A percentile compares a stretch with the other conserved stretches of the same genome.
These are phyloP conservation scores for Lolium rigidum DNA, from an alignment of 176 grass and related monocot genomes.

Conservation along the genomic window DNA sequence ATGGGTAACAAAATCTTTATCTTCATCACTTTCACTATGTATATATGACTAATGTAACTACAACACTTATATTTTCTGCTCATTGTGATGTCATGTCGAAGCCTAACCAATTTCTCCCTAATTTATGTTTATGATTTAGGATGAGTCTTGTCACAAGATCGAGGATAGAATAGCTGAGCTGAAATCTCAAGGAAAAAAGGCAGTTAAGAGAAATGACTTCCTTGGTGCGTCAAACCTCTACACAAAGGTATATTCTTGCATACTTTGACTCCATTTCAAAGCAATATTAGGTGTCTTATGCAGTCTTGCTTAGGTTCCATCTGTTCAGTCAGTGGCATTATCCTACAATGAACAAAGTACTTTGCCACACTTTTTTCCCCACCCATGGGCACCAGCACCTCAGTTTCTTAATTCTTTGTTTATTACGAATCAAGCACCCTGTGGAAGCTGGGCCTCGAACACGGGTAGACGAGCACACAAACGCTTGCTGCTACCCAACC, in stretches of 20 bases:
- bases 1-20: neutral
- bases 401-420: neutral
- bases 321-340: neutral
- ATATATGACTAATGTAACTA: neutral
- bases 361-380: neutral
- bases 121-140: slow-evolving; percentile 8
- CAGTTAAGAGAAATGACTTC: slow-evolving; percentile 14
- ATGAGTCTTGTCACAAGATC: neutral
- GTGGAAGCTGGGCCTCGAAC: neutral
- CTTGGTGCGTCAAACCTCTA: slow-evolving; percentile 19
- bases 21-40: neutral
- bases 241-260: slow-evolving; percentile 20
- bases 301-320: neutral
- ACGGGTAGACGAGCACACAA: neutral
- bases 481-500: neutral
- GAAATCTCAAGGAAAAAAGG: slow-evolving; percentile 30
- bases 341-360: slow-evolving; percentile 13
- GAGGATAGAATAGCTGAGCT: slow-evolving; percentile 15
- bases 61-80: neutral
- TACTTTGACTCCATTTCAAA: neutral
- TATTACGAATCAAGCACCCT: neutral
- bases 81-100: neutral
- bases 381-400: neutral
- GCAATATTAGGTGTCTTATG: neutral
- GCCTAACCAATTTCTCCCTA: neutral